Evolutionary conservation across 352 stramenopile species (phyloP).

Genomic region (Blastocystis sp.): DNA sequence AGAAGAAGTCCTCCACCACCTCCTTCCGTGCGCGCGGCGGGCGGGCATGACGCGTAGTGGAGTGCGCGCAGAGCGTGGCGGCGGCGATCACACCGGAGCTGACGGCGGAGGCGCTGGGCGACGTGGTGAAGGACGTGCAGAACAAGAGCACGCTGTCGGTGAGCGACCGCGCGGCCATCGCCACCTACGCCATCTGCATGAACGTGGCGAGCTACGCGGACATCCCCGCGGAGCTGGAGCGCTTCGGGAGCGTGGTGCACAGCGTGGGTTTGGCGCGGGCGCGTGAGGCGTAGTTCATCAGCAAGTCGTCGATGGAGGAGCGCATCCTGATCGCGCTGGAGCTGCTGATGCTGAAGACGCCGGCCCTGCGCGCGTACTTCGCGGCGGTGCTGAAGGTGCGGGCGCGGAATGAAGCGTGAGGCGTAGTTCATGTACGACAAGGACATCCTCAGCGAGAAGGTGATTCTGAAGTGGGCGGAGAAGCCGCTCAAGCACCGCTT

Average conservation of each 20-base stretch:
- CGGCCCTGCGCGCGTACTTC: slow-evolving; percentile 77
- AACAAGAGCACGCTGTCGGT: slow-evolving; percentile 79
- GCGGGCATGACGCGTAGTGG: slow-evolving; percentile 76
- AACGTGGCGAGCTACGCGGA: slow-evolving; percentile 80
- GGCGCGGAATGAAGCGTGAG: not conserved
- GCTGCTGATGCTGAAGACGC: slow-evolving; percentile 75
- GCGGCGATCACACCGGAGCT: slow-evolving; percentile 81
- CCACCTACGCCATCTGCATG: slow-evolving; percentile 79
- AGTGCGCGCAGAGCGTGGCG: slow-evolving; percentile 80
- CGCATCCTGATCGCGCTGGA: slow-evolving; percentile 40
- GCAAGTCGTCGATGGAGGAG: slow-evolving; percentile 57
- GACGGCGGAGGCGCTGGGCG: slow-evolving; percentile 78
- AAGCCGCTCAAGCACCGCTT: slow-evolving; percentile 80
- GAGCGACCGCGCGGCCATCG: slow-evolving; percentile 81
- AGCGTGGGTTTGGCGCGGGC: slow-evolving; percentile 79
- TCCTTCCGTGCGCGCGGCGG: slow-evolving; percentile 69
- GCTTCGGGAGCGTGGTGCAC: slow-evolving; percentile 78
- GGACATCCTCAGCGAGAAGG: slow-evolving; percentile 81
- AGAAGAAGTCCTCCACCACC: slow-evolving; percentile 75
- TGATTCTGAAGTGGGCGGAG: slow-evolving; percentile 77
- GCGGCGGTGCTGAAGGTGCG: slow-evolving; percentile 77
- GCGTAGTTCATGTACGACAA: slow-evolving; percentile 78
- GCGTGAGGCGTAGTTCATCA: slow-evolving; percentile 80
- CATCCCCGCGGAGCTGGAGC: slow-evolving; percentile 79
- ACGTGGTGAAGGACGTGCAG: slow-evolving; percentile 81